Base-by-base conservation (phyloP, 2,329 filamentous ascomycete genomes). In the Capronia americana region DNA sequence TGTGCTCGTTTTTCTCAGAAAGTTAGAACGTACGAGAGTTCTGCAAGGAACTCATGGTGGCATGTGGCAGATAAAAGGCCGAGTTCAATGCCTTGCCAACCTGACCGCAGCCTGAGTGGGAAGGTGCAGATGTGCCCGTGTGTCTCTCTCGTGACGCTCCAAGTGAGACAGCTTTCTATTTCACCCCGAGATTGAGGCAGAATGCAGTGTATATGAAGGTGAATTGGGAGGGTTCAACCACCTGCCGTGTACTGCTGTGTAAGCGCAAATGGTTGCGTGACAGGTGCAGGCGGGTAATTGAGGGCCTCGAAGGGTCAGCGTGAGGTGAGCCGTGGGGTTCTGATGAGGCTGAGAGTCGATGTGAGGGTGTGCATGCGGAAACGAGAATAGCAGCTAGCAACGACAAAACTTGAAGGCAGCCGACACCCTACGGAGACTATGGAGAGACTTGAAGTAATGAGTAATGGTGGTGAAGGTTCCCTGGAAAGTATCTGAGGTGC, bases 11-110 rank as follows among this genome's bases (percentile, higher is more conserved):
- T 38, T 23, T 34, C 17, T 65, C 48, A 64, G 67, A n/a, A 60
- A 61, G 67, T 68, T 48, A 17, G 32, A 61, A 69, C 68, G 57
- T 67, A 71, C 64, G 57, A 66, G 61, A 63, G 32, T 62, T 66
- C 57, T 69, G 46, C 61, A 26, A 61, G 50, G 60, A 65, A 61
- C 57, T 65, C 68, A 70, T 70, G 60, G 60, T 68, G 68, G 63
- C 68, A 70, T 68, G 41, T 46, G 50, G 56, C 62, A 10, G 34
- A 53, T 59, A 57, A 60, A 66, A 48, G 58, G 48, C 54, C 57
- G 55, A 54, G 63, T 67, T 38, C 58, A 63, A 50, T 66, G 69
- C 64, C 62, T 41, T 61, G 59, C 59, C 23, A 56, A 69, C 53
- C 58, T 64, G 50, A 64, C 44, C 67, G 65, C 38, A 56, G 53